These are phyloP conservation scores for Miamiensis avidus DNA, from an alignment of 169 alveolate species.

Conservation along the genomic window DNA sequence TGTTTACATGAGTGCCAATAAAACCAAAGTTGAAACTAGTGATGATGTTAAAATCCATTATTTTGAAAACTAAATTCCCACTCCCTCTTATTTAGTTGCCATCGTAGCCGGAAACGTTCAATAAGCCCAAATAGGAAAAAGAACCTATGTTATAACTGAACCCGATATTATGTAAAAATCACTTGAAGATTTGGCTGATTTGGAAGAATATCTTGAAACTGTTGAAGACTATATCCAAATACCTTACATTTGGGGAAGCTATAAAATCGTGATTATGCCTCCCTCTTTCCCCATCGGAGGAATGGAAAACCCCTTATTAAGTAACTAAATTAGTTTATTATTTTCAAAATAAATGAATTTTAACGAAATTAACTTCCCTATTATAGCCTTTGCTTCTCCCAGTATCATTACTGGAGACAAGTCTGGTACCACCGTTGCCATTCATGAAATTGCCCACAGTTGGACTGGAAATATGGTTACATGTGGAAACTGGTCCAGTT, in stretches of 20 bases:
- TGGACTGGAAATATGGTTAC: constrained; percentile 92
- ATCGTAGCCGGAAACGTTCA: constrained; percentile 82
- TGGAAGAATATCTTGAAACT: constrained; percentile 50
- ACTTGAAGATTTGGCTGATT: constrained; percentile 67
- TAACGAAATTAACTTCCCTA: too few relatives aligned
- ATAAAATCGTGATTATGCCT: constrained; percentile 84
- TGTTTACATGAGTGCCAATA: constrained; percentile 65
- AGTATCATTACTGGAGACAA: constrained; percentile 89
- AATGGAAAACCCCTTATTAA: too few relatives aligned
- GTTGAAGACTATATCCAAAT: constrained; percentile 64
- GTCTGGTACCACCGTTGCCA: constrained; percentile 69
- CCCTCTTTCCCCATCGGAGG: constrained; percentile 91
- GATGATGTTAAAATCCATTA: constrained; percentile 31
- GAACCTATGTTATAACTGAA: constrained; percentile 75
- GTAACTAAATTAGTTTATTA: too few relatives aligned
- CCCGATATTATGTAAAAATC: constrained; percentile 53
- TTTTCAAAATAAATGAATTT: too few relatives aligned
- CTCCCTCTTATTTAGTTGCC: constrained; percentile 82
- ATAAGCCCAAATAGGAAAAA: constrained; percentile 52
- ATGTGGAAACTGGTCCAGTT: constrained; percentile 74
- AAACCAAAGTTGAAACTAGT: not conserved
- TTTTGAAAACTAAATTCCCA: constrained; percentile 57
- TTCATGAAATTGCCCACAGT: constrained; percentile 89
- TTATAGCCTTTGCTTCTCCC: constrained; percentile 80
- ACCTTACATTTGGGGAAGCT: constrained; percentile 78